These are phyloP conservation scores for Pseudisothecium myosuroides DNA, from an alignment of 225 moss, liverwort and hornwort genomes.

Conservation along the genomic window DNA sequence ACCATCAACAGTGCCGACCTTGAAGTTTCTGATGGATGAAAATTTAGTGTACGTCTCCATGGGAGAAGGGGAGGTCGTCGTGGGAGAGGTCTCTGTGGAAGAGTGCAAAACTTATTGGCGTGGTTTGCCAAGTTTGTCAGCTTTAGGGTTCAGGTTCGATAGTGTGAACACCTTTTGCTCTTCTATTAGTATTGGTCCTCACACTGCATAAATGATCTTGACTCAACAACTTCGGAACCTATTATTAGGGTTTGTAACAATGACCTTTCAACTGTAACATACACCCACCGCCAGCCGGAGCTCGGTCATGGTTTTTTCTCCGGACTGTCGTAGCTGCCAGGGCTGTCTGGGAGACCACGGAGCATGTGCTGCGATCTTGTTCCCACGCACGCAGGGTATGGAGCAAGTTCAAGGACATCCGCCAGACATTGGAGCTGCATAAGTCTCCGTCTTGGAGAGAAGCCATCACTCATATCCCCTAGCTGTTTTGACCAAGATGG, in stretches of 20 bases:
- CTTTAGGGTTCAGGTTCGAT: slow-evolving; percentile 27
- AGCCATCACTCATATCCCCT: too few species aligned
- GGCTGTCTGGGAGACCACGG: too few species aligned
- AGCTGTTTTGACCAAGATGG: too few species aligned
- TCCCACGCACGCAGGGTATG: too few species aligned
- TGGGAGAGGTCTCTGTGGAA: slow-evolving; percentile 26
- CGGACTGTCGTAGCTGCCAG: too few species aligned
- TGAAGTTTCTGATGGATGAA: slow-evolving; percentile 19
- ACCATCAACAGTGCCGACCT: not conserved
- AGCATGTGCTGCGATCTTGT: too few species aligned
- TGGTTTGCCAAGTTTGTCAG: slow-evolving; percentile 13
- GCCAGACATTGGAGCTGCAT: too few species aligned
- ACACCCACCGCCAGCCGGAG: too few species aligned
- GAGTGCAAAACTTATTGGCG: slow-evolving; percentile 26
- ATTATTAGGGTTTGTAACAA: not conserved
- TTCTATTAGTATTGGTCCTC: not conserved
- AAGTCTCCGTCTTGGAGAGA: too few species aligned
- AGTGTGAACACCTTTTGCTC: slow-evolving; percentile 24
- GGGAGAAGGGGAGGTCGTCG: slow-evolving; percentile 8
- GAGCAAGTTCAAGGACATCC: too few species aligned
- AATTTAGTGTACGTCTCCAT: slow-evolving; percentile 20
- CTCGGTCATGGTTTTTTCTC: too few species aligned
- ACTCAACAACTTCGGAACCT: not conserved
- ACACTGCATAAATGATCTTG: not conserved
- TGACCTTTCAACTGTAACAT: not conserved